phyloP scores from a whole-genome alignment of 169 alveolate species.

The Babesia ovis region DNA sequence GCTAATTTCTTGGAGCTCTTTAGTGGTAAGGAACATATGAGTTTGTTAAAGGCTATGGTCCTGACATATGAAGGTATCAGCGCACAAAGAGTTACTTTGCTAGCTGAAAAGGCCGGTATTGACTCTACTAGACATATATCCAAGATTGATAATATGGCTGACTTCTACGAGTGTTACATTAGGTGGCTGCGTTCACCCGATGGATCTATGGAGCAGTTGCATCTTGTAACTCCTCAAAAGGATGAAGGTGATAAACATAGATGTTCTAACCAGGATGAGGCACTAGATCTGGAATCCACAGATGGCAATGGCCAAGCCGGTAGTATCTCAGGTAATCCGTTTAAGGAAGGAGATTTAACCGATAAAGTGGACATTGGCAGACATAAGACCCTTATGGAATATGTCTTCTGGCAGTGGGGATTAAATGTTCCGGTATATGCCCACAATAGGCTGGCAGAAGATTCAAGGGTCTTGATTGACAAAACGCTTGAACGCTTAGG shows the following conservation, averaged over 20 bases:
- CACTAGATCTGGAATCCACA: not conserved
- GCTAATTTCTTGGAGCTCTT: slow-evolving; percentile 20
- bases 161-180: slow-evolving; percentile 33
- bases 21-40: slow-evolving; percentile 41
- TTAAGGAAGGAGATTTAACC: not conserved
- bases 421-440: slow-evolving; percentile 29
- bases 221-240: not conserved
- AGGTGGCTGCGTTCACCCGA: slow-evolving; percentile 17
- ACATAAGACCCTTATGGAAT: not conserved
- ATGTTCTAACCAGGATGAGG: not conserved
- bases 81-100: slow-evolving; percentile 5
- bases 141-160: slow-evolving; percentile 30
- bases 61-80: slow-evolving; percentile 54
- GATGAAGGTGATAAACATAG: not conserved
- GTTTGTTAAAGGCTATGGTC: slow-evolving; percentile 47
- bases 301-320: not conserved
- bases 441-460: slow-evolving; percentile 52
- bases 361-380: not conserved
- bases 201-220: not conserved
- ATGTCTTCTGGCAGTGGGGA: slow-evolving; percentile 46
- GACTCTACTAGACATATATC: slow-evolving; percentile 33
- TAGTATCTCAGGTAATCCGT: not conserved
- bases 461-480: slow-evolving; percentile 10
- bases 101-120: slow-evolving; percentile 23
- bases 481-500: slow-evolving; percentile 18